Conservation (phyloP, 495 filamentous ascomycete species). For the Penicillium samsonianum region DNA sequence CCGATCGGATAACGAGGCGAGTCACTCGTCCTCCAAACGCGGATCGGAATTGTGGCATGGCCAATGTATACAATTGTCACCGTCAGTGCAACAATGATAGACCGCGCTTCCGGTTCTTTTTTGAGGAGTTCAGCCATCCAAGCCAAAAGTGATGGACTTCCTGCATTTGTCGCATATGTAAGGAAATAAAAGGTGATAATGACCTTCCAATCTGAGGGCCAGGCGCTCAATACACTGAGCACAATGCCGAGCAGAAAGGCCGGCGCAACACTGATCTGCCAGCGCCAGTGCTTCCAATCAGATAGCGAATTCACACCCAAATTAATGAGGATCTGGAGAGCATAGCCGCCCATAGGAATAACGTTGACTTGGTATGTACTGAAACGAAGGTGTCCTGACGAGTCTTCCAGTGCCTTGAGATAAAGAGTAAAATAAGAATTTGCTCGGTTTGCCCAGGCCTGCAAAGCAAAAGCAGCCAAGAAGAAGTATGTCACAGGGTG, state of each 20-base stretch:
- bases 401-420: constrained; percentile 15
- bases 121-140: constrained; percentile 21
- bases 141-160: constrained; percentile 17
- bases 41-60: constrained; percentile 26
- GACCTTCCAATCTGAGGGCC: constrained; percentile 18
- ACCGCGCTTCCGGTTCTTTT: constrained; percentile 20
- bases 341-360: constrained; percentile 47
- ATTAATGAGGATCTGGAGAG: constrained; percentile 41
- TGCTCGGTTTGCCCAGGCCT: constrained; percentile 20
- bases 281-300: constrained; percentile 25
- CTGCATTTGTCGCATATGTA: constrained; percentile 21
- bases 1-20: constrained; percentile 23
- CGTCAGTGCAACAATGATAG: constrained; percentile 19
- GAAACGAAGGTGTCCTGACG: constrained; percentile 9
- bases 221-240: constrained; percentile 15
- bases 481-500: constrained; percentile 20
- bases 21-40: constrained; percentile 20
- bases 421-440: constrained; percentile 24
- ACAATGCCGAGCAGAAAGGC: constrained; percentile 9
- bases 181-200: constrained; percentile 23
- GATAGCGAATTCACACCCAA: constrained; percentile 18
- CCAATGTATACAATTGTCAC: constrained; percentile 24
- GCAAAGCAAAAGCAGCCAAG: constrained; percentile 15
- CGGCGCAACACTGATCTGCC: constrained; percentile 14
- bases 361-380: constrained; percentile 38